A percentile compares a stretch with the other conserved stretches of the same genome.
Conservation (phyloP, 768 basidiomycete genomes). For the Lepiota venenata region DNA sequence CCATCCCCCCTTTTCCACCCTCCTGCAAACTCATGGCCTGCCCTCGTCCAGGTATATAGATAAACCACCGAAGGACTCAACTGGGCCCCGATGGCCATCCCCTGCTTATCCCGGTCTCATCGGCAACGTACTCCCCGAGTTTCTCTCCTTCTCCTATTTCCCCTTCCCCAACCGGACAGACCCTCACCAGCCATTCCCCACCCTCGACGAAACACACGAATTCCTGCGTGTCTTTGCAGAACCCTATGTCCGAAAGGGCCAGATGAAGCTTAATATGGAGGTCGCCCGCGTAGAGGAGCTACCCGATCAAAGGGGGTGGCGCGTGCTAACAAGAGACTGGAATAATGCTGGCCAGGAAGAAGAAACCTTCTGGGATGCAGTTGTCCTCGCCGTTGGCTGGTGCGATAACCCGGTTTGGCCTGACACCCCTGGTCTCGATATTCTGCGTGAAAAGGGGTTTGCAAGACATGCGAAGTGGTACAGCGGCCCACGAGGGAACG, state of each 20-base stretch:
- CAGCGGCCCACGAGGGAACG: conserved; percentile 34
- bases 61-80: conserved; percentile 12
- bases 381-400: conserved; percentile 44
- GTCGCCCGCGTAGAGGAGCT: conserved; percentile 36
- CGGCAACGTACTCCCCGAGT: conserved; percentile 48
- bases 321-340: conserved; percentile 35
- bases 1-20: background rate
- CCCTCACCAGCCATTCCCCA: conserved; percentile 37
- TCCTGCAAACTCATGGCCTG: background rate
- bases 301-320: conserved; percentile 30
- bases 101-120: conserved; percentile 46
- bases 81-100: conserved; percentile 38
- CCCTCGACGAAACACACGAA: conserved; percentile 32
- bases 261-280: conserved; percentile 39
- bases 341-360: conserved; percentile 19
- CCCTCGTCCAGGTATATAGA: conserved; percentile 28
- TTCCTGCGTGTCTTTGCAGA: conserved; percentile 34
- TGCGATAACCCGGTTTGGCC: conserved; percentile 46
- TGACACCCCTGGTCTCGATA: conserved; percentile 36
- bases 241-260: conserved; percentile 25
- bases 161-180: conserved; percentile 31
- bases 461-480: conserved; percentile 42
- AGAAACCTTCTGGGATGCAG: conserved; percentile 45
- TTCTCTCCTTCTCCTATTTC: conserved; percentile 32
- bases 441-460: conserved; percentile 27